Percentiles rank a stretch among this genome's conserved stretches.
phyloP scores from a whole-genome alignment of 2,329 filamentous ascomycete species.

The Fusarium vanettenii region DNA sequence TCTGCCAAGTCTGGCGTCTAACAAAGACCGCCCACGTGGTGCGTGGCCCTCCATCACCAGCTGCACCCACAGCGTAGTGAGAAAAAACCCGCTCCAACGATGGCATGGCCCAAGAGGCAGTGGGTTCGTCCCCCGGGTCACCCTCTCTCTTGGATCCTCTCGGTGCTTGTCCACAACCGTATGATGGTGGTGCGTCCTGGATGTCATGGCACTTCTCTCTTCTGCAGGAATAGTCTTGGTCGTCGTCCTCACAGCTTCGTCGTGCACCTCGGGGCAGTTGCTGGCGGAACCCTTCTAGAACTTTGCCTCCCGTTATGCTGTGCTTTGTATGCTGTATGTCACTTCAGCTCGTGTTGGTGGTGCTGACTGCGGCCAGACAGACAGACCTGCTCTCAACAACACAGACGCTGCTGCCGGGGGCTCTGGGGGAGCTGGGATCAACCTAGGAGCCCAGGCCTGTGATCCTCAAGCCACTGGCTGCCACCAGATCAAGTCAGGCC shows the following conservation, averaged over 20 bases:
- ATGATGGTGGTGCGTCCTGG: conserved; percentile 41
- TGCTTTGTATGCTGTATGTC: conserved; percentile 1
- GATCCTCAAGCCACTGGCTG: conserved; percentile 44
- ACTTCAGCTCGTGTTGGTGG: conserved; percentile 9
- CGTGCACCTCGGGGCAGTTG: background rate
- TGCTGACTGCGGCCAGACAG: background rate
- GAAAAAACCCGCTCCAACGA: conserved; percentile 21
- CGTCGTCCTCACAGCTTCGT: conserved; percentile 16
- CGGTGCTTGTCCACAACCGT: conserved; percentile 34
- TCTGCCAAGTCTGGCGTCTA: conserved; percentile 23
- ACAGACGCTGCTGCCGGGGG: background rate
- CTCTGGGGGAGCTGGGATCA: conserved; percentile 31
- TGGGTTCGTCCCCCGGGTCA: conserved; percentile 22
- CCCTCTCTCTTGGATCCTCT: background rate
- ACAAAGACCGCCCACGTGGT: conserved; percentile 40
- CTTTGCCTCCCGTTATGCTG: conserved; percentile 2
- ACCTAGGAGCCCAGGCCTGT: conserved; percentile 38
- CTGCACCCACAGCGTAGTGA: conserved; percentile 1
- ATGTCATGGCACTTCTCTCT: conserved; percentile 20
- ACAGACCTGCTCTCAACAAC: background rate
- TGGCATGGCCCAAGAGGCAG: conserved; percentile 15
- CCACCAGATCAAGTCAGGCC: conserved; percentile 41
- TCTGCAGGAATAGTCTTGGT: conserved; percentile 11
- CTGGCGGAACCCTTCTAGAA: conserved; percentile 35
- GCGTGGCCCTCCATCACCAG: conserved; percentile 31